A percentile compares a stretch with the other conserved stretches of the same genome.
Conservation (phyloP, 2,329 filamentous ascomycete species). For the Pestalotiopsis fici region DNA sequence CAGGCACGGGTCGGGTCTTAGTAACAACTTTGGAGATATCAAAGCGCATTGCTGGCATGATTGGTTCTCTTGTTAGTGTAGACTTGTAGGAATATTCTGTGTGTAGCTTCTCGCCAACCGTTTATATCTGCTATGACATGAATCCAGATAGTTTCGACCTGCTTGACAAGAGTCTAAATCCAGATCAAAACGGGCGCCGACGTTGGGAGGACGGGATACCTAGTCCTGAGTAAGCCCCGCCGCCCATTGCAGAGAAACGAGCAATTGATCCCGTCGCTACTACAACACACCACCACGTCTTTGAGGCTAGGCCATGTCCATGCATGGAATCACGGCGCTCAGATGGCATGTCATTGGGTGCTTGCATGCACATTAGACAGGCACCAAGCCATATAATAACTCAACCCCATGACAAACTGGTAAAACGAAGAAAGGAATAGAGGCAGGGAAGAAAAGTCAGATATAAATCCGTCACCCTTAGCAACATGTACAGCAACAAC, state of each 20-base stretch:
- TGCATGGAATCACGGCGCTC: background rate
- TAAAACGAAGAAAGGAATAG: background rate
- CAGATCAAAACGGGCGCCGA: background rate
- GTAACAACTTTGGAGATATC: background rate
- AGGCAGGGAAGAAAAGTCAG: no score
- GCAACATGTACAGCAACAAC: no score
- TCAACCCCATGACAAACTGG: background rate
- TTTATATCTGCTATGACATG: background rate
- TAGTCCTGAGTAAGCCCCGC: slow-evolving; percentile 1
- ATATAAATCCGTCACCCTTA: no score
- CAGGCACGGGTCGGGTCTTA: background rate
- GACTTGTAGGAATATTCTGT: no score
- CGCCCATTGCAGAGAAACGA: background rate
- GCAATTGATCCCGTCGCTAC: background rate
- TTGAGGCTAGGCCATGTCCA: background rate
- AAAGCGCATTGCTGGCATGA: background rate
- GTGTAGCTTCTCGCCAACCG: background rate
- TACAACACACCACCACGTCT: background rate
- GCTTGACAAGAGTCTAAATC: background rate
- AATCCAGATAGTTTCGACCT: background rate
- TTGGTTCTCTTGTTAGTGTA: no score
- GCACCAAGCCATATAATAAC: background rate
- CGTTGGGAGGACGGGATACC: background rate
- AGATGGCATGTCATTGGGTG: background rate
- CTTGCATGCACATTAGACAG: background rate